Base-by-base conservation (phyloP, 1,284 basidiomycete species). In the Amylostereum areolatum region DNA sequence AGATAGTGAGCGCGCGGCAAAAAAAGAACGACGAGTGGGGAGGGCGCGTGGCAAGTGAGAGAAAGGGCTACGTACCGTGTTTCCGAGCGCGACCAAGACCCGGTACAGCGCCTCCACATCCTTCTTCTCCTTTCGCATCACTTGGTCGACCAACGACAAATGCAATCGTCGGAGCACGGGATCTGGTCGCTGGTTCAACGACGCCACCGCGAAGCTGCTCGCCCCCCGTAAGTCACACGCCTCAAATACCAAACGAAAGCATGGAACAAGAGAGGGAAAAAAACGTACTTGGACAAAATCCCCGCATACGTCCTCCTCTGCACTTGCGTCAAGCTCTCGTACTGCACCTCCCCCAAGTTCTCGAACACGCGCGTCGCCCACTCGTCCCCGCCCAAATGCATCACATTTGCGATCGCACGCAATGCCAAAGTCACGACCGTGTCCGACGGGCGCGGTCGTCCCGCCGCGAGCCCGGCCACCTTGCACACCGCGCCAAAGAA, bases 61-160 rank as follows among this genome's bases (percentile, higher is more conserved):
- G 34, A 18, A 18, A 18, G 18, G 18, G 18, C 18, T 31, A n/a
- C 55, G 49, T 47, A 92, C 90, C 43, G 89, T 66, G 64, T 99
- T 98, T 31, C 96, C 96, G 2, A 97, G 72, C 0, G 88, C 94
- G 11, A 97, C 88, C 5, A 91, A 68, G 1, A 86, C 75, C 29
- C 96, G 83, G 65, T 98, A 98, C 10, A 81, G 77, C 2, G 88
- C 83, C 62, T 99, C 96, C 24, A 81, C 73, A 53, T 99, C 96
- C 12, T 69, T 68, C 39, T 66, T 78, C 65, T 95, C 91, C 40
- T 74, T 72, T 51, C 75, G 66, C 24, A 93, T 66, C 11, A 89
- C 72, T 83, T 87, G 27, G 10, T 29, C 4, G n/a, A 43, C 30
- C 25, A 43, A 58, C 34, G 9, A 32, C 12, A 42, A 45, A 43